These are phyloP conservation scores for Cadophora sp. DNA, from an alignment of 2,329 filamentous ascomycete genomes.

Conservation along the genomic window DNA sequence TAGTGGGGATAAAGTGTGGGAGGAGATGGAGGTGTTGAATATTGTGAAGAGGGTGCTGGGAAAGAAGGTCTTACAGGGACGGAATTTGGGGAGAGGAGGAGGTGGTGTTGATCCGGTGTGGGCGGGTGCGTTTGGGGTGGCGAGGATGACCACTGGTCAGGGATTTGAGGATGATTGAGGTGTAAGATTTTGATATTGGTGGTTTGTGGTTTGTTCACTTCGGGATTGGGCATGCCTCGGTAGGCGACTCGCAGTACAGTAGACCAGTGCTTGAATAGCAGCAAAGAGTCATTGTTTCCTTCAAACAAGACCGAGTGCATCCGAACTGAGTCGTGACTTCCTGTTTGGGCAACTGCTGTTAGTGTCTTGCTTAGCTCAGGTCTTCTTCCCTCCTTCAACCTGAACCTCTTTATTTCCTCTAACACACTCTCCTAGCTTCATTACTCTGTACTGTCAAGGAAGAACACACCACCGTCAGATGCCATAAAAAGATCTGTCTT, in stretches of 20 bases:
- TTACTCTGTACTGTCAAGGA: too few relatives aligned
- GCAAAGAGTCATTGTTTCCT: too few relatives aligned
- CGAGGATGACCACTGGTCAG: not conserved
- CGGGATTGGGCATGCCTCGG: too few relatives aligned
- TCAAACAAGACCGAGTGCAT: too few relatives aligned
- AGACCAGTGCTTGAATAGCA: too few relatives aligned
- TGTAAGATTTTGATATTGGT: not conserved
- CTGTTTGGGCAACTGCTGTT: not conserved
- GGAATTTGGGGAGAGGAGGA: not conserved
- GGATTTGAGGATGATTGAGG: not conserved
- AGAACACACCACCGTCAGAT: too few relatives aligned
- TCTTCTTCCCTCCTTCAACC: not conserved
- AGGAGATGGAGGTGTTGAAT: not conserved
- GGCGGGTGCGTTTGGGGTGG: not conserved
- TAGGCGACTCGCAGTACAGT: too few relatives aligned
- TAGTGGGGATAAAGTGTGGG: constrained; percentile 1
- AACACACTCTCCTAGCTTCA: not conserved
- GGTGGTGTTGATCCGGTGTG: not conserved
- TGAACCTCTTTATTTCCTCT: not conserved
- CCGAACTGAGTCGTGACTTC: not conserved
- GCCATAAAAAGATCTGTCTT: too few relatives aligned
- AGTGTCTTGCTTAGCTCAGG: not conserved
- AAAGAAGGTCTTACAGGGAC: not conserved
- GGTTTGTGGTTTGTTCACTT: not conserved
- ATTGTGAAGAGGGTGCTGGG: not conserved